A percentile compares a stretch with the other conserved stretches of the same genome.
phyloP scores from a whole-genome alignment of 2,329 filamentous ascomycete species.

The Hypoxylon sp. region DNA sequence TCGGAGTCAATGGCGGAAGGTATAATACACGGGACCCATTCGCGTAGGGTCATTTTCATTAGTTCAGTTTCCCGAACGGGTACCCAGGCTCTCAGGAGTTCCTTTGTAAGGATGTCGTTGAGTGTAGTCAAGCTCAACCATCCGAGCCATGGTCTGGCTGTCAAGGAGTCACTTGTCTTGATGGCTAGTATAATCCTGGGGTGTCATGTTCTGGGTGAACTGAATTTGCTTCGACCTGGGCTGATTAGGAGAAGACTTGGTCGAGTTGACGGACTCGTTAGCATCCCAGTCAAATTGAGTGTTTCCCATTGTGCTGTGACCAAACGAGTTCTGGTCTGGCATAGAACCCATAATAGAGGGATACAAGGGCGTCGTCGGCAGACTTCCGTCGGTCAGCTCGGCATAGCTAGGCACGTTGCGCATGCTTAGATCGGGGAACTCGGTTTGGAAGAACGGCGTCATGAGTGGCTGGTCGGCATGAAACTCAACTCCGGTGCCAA shows the following conservation, averaged over 20 bases:
- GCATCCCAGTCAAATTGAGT: constrained; percentile 68
- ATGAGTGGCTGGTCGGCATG: constrained; percentile 65
- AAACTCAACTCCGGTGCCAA: constrained; percentile 47
- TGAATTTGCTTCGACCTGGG: constrained; percentile 61
- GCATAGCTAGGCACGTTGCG: constrained; percentile 63
- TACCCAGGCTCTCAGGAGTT: not conserved
- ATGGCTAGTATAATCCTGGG: constrained; percentile 57
- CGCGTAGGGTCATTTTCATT: constrained; percentile 13
- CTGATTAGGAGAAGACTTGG: constrained; percentile 57
- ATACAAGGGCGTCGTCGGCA: constrained; percentile 66
- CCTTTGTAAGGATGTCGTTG: not conserved
- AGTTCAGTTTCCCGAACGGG: constrained; percentile 9
- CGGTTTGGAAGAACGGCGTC: constrained; percentile 64
- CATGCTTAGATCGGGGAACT: constrained; percentile 61
- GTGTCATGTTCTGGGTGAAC: constrained; percentile 63
- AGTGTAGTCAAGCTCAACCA: not conserved
- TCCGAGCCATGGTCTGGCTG: not conserved
- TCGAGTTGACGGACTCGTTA: constrained; percentile 59
- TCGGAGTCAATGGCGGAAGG: constrained; percentile 34
- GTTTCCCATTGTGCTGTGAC: constrained; percentile 55
- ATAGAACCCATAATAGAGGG: constrained; percentile 60
- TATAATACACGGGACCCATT: constrained; percentile 46
- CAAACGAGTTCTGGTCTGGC: constrained; percentile 56
- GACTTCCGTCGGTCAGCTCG: constrained; percentile 59
- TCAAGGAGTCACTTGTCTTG: constrained; percentile 39